These are phyloP conservation scores for Sugiyamaella qingdaonensis DNA, from an alignment of 805 yeast species.

Conservation along the genomic window DNA sequence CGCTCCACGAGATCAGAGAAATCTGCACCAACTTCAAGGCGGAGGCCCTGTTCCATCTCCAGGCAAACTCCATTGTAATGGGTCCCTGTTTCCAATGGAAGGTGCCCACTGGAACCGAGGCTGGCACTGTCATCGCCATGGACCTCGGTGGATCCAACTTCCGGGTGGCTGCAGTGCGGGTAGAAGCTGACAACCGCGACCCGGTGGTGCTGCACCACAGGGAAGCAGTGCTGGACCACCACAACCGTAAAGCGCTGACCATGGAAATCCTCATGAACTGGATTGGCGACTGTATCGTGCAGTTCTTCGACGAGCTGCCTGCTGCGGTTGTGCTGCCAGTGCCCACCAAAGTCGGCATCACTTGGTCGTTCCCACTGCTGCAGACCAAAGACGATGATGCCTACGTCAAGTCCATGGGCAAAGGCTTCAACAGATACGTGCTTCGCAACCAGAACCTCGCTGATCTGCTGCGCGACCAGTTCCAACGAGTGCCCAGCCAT, in stretches of 20 bases:
- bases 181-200: not conserved
- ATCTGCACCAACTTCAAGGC: not conserved
- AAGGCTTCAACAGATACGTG: not conserved
- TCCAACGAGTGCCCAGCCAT: not conserved
- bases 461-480: not conserved
- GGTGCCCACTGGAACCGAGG: not conserved
- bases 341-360: not conserved
- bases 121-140: not conserved
- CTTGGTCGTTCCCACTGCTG: conserved; percentile 1
- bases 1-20: not conserved
- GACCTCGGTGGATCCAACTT: not conserved
- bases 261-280: not conserved
- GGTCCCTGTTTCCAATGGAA: not conserved
- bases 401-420: not conserved
- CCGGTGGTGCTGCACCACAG: not conserved
- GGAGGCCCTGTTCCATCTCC: not conserved
- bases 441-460: not conserved
- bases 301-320: not conserved
- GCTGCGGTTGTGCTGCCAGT: not conserved
- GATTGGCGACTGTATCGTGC: not conserved
- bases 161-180: not conserved
- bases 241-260: not conserved
- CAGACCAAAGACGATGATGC: not conserved
- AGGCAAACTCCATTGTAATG: not conserved
- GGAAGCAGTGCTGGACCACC: not conserved